Evolutionary conservation across 257 asterid genomes (phyloP), one percentile per base, ranked within the genome.

Genomic region (Echium plantagineum): DNA sequence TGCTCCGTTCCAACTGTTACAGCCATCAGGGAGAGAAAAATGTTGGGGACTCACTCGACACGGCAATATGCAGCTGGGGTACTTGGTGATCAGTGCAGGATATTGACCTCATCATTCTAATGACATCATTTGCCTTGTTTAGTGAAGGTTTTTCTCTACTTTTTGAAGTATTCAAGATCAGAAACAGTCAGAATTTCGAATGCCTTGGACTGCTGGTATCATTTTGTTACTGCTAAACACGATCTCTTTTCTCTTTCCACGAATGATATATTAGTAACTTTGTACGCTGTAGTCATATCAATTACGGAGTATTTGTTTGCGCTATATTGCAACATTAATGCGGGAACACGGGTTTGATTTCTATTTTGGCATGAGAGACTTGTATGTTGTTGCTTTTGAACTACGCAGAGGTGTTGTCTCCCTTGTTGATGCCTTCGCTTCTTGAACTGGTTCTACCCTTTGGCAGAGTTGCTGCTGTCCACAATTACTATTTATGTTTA

Each of bases 1-100:
- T 81, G 64, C 84, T 79, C 9, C 85, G 71, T 16, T 75, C 90
- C 3, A 77, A 74, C 77, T 74, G 74, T 55, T 81, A 74, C 38
- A 61, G 68, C 52, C 75, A 80, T 19, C 60, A 66, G 70, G 64
- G 63, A 19, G 66, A 75, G 31, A 63, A 72, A 56, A 67, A 68
- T 31, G 63, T 64, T 42, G 66, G 57, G 63, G 67, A 77, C 68
- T 56, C 62, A 53, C 57, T 60, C 63, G 59, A 63, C 60, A 54
- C 68, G 57, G 69, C 69, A 71, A 67, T 80, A 77, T 60, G 64
- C 80, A 32, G 22, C 74, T 53, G 79, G 79, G 69, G 70, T 67
- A 52, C 65, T 73, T 71, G 71, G 71, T 49, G 77, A 78, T 53
- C 77, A 72, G 55, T 56, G 61, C 67, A 65, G 71, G 67, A 66